Base-by-base conservation (phyloP, 2,329 filamentous ascomycete genomes). In the Ascomycota sp. region DNA sequence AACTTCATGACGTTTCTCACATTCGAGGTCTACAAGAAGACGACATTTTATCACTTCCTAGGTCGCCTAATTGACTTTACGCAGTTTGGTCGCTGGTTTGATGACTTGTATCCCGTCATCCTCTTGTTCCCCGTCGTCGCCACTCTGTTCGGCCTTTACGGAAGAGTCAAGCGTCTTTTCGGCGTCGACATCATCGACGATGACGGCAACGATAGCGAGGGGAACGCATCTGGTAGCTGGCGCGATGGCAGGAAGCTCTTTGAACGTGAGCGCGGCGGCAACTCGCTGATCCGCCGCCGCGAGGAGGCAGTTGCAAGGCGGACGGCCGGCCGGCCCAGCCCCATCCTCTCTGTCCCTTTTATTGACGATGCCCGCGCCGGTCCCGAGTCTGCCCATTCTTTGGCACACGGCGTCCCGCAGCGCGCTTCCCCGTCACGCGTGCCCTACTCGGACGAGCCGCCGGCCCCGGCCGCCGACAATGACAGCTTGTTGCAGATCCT, bases 1-100 rank as follows among this genome's bases (percentile, higher is more conserved):
- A 98, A 98, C 54, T 98, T 95, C 46, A 65, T 93, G 48, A 94
- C 86, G 1, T 86, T 95, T 47, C 55, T 94, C 15, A 77, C 79
- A 1, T 62, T 60, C 7, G 59, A 61, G 9, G 69, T 92, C 25
- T 86, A 83, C 45, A 55, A 63, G 33, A 66, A 74, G 41, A 94
- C 85, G 0, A 71, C 74, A 1, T 98, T 95, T 52, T 93, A 86
- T 55, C 52, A 67, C 25, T 93, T 98, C 43, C 65, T 98, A 0
- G 89, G 89, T 6, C 57, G 69, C 26, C 65, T 82, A 8, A 82
- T 98, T 50, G 71, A 86, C 43, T 61, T 94, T 11, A 94, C 83
- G 0, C 69, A 75, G 0, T 57, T 94, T 1, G 82, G 85, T 4
- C 67, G 70, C 27, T 80, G 79, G 47, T 94, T 95, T 47, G 81